Base-by-base conservation (phyloP, 2,329 filamentous ascomycete genomes). In the Neofusicoccum ribis region DNA sequence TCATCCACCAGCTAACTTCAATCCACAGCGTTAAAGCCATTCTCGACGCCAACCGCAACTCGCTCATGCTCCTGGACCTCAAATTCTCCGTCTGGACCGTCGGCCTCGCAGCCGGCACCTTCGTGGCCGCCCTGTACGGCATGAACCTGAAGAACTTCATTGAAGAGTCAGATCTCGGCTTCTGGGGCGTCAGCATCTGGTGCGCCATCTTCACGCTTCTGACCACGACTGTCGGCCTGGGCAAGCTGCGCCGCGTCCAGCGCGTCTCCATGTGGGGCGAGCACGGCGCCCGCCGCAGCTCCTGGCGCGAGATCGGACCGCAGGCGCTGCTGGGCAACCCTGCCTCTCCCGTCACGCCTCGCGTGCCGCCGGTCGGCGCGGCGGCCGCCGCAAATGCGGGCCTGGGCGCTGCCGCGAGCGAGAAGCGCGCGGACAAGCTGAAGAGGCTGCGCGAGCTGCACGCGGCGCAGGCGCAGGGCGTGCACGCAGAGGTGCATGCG, bases 91-190 rank as follows among this genome's bases (percentile, higher is more conserved):
- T 99, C 67, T 92, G 93, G 65, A 98, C 95, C 0, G 86, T 99
- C 4, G 93, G 93, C n/a, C 88, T 98, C 54, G 94, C 92, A 63
- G 92, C 93, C 75, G 95, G 95, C 64, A 97, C 95, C 58, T 96
- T 98, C 75, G 86, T 97, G 72, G 96, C 95, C 8, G 93, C 93
- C n/a, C 88, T 99, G n/a, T 99, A 98, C 84, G 95, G 95, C 71
- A 98, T 98, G 93, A 99, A 99, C 81, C 83, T 99, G 69, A 96
- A 97, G 76, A 98, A 98, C 79, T 98, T 97, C 78, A 92, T 98
- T 72, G 95, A 99, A 81, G 94, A 98, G 76, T 93, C 91, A 1
- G 87, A 92, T 77, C 86, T 92, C 77, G 95, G 94, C 11, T 98
- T 99, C 76, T 85, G 84, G 52, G 86, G 86, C 63, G 89, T 99